These are phyloP conservation scores for Magnaporthiopsis rhizophila DNA, from an alignment of 2,329 filamentous ascomycete genomes.

Conservation along the genomic window DNA sequence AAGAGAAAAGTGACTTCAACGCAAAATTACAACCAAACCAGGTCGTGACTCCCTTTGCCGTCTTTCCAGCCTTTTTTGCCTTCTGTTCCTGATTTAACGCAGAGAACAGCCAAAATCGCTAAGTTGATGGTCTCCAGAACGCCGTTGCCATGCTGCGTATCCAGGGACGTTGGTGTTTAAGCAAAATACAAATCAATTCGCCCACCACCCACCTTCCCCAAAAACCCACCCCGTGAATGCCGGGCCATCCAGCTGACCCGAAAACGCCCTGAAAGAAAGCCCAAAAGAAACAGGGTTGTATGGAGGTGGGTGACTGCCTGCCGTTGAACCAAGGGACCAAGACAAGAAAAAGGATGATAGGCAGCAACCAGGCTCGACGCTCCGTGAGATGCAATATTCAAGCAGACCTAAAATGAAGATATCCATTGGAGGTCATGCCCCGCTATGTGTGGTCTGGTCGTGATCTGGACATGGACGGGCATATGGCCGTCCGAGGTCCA, in stretches of 20 bases:
- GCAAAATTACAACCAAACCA: neutral
- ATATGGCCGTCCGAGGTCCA: neutral
- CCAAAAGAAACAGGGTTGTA: neutral
- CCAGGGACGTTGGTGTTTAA: neutral
- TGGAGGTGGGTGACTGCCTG: neutral
- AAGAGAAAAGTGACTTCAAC: neutral
- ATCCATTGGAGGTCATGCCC: neutral
- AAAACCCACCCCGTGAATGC: neutral
- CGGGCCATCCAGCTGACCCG: neutral
- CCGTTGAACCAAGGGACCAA: neutral
- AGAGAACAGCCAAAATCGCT: constrained; percentile 2
- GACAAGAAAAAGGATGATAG: neutral
- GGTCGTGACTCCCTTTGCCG: neutral
- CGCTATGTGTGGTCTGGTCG: neutral
- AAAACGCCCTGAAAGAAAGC: constrained; percentile 4
- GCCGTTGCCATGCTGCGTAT: constrained; percentile 10
- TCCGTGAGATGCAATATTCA: neutral
- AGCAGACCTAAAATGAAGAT: neutral
- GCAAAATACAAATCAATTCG: neutral
- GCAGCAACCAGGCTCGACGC: neutral
- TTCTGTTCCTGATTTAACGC: neutral
- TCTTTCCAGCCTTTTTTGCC: neutral
- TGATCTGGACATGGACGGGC: neutral
- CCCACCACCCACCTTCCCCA: neutral
- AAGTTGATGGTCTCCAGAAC: constrained; percentile 7